phyloP scores from a whole-genome alignment of 805 yeast species.

The Teunomyces funiuensis region DNA sequence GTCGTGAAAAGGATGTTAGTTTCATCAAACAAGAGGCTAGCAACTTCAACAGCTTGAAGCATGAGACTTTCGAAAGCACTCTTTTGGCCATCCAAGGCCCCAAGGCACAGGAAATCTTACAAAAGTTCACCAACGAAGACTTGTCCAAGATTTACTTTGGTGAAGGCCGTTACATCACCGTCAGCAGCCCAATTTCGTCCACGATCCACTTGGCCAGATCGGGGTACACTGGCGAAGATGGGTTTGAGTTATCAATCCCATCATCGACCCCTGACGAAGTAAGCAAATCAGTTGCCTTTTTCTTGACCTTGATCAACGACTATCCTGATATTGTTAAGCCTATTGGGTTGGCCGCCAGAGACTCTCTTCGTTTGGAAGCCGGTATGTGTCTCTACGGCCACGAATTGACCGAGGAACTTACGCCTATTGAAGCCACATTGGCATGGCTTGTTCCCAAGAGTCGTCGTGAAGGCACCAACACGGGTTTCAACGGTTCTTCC shows the following conservation, averaged over 20 bases:
- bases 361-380: slow-evolving; percentile 91
- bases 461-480: slow-evolving; percentile 55
- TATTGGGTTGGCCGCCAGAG: slow-evolving; percentile 97
- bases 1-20: slow-evolving; percentile 74
- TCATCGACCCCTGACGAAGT: slow-evolving; percentile 39
- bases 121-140: slow-evolving; percentile 59
- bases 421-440: slow-evolving; percentile 88
- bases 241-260: slow-evolving; percentile 87
- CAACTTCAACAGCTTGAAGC: slow-evolving; percentile 37
- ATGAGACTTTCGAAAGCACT: slow-evolving; percentile 61
- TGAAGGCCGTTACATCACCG: slow-evolving; percentile 43
- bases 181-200: background rate
- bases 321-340: slow-evolving; percentile 64
- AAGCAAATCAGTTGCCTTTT: slow-evolving; percentile 53
- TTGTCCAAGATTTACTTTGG: slow-evolving; percentile 74
- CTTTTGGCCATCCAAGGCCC: slow-evolving; percentile 95
- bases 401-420: slow-evolving; percentile 73
- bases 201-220: slow-evolving; percentile 82
- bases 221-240: slow-evolving; percentile 98
- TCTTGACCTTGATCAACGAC: slow-evolving; percentile 55
- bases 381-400: slow-evolving; percentile 98
- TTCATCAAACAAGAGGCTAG: slow-evolving; percentile 58
- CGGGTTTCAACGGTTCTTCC: slow-evolving; percentile 72
- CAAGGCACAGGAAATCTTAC: slow-evolving; percentile 63
- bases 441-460: slow-evolving; percentile 87